phyloP scores from a whole-genome alignment of 768 basidiomycete genomes.

The Amanita rubescens region DNA sequence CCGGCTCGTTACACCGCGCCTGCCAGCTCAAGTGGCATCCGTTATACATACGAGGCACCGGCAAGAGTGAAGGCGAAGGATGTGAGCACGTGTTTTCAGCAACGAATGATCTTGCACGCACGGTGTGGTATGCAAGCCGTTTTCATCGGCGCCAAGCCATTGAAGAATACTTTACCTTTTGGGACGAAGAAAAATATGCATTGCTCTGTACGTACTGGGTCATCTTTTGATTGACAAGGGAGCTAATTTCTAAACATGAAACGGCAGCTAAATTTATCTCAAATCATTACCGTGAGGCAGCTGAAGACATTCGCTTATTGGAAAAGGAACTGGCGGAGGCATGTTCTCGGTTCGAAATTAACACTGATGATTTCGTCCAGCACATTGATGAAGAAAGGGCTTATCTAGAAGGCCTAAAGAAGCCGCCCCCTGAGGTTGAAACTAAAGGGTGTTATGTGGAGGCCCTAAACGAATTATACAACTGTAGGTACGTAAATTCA shows the following conservation, averaged over 20 bases:
- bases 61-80: conserved; percentile 8
- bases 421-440: background rate
- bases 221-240: background rate
- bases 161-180: conserved; percentile 3
- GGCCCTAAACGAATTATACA: background rate
- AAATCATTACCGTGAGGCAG: conserved; percentile 2
- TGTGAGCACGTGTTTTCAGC: conserved; percentile 9
- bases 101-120: conserved; percentile 8
- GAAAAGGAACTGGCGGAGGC: background rate
- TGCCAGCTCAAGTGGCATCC: conserved; percentile 3
- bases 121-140: background rate
- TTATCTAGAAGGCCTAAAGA: background rate
- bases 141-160: conserved; percentile 11
- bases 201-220: conserved; percentile 1
- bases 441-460: background rate
- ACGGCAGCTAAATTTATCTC: background rate
- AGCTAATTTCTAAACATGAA: background rate
- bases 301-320: background rate
- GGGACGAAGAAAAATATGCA: conserved; percentile 8
- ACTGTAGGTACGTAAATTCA: background rate
- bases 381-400: background rate
- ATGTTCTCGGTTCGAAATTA: background rate
- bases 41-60: conserved; percentile 5
- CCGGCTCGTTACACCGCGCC: too few relatives aligned
- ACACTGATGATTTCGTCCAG: background rate